These are phyloP conservation scores for Carex sylvatica DNA, from an alignment of 202 grass and related monocot genomes.

Conservation along the genomic window DNA sequence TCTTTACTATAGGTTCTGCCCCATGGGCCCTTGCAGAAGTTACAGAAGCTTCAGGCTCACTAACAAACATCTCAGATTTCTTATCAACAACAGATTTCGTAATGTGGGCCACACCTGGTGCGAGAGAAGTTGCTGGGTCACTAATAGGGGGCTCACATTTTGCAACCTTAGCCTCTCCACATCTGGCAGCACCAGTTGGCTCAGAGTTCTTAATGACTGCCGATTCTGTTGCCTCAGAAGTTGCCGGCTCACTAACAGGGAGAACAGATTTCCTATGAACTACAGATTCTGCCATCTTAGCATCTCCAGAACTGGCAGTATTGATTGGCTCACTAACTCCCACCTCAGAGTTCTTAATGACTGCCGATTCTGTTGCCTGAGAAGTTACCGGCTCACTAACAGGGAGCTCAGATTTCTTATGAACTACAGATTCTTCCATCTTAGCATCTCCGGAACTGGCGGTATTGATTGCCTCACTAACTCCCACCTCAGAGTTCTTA, in stretches of 20 bases:
- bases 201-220: constrained; percentile 6
- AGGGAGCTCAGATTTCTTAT: constrained; percentile 19
- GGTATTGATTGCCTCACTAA: background rate
- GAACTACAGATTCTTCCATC: background rate
- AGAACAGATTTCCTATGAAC: constrained; percentile 15
- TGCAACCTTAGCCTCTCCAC: background rate
- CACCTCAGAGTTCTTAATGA: constrained; percentile 1
- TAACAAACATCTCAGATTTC: background rate
- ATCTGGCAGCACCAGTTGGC: background rate
- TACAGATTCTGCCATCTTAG: background rate
- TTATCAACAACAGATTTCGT: background rate
- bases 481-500: background rate
- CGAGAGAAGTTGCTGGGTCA: background rate
- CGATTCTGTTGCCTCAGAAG: constrained; percentile 5
- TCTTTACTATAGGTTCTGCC: background rate
- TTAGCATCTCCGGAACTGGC: background rate
- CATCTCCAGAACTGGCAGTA: background rate
- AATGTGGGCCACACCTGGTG: background rate
- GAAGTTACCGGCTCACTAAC: background rate
- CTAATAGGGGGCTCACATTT: background rate
- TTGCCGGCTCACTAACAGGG: background rate
- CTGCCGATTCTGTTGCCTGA: constrained; percentile 15
- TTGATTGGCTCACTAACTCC: background rate
- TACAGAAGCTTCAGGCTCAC: background rate
- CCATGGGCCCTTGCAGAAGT: background rate